Percentiles rank a stretch among this genome's conserved stretches.
phyloP scores from a whole-genome alignment of 2,329 filamentous ascomycete species.

The Macrophomina pseudophaseolina region DNA sequence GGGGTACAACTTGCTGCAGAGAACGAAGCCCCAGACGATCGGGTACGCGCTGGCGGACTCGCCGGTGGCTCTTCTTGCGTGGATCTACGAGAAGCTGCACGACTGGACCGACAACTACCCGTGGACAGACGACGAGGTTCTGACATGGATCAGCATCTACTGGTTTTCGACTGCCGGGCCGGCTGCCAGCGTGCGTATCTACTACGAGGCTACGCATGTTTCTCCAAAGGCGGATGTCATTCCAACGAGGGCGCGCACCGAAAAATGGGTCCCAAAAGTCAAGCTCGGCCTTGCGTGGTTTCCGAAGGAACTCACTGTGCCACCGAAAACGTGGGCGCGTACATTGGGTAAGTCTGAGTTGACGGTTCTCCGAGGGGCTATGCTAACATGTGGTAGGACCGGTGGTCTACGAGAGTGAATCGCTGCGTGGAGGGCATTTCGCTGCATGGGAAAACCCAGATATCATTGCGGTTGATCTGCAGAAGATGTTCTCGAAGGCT shows the following conservation, averaged over 20 bases:
- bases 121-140: constrained; percentile 77
- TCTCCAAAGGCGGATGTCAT: constrained; percentile 32
- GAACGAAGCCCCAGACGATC: constrained; percentile 74
- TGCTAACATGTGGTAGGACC: constrained; percentile 35
- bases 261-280: constrained; percentile 51
- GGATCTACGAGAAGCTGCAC: constrained; percentile 82
- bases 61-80: constrained; percentile 72
- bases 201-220: constrained; percentile 67
- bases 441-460: constrained; percentile 64
- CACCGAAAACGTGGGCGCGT: constrained; percentile 62
- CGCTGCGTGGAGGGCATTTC: constrained; percentile 64
- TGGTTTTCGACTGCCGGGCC: constrained; percentile 73
- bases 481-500: constrained; percentile 54
- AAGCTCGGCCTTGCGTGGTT: constrained; percentile 62
- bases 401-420: constrained; percentile 61
- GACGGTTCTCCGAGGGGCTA: background rate
- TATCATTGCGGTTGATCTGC: constrained; percentile 58
- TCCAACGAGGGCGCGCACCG: constrained; percentile 42
- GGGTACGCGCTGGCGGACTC: constrained; percentile 72
- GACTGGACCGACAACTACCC: constrained; percentile 75
- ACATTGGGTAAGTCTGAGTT: constrained; percentile 55
- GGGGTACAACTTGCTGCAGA: constrained; percentile 65
- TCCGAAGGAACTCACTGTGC: constrained; percentile 62
- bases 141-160: constrained; percentile 77
- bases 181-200: constrained; percentile 70